These are phyloP conservation scores for Cryptosporidium ubiquitum DNA, from an alignment of 169 alveolate genomes.

Conservation along the genomic window DNA sequence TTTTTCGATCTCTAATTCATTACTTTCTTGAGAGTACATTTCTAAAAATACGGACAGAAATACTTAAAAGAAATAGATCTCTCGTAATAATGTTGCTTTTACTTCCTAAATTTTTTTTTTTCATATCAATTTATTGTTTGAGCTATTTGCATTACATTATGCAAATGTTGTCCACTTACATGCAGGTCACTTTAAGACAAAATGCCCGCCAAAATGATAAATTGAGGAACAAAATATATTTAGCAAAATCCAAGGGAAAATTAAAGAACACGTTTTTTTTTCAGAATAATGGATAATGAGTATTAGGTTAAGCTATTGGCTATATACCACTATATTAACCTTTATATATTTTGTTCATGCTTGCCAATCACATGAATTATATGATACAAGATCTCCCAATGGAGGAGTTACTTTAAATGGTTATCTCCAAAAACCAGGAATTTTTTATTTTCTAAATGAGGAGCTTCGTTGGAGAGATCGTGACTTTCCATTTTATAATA, in stretches of 20 bases:
- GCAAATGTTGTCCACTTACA: slow-evolving; percentile 67
- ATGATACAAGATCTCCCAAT: slow-evolving; percentile 53
- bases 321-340: not conserved
- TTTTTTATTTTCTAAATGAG: slow-evolving; percentile 57
- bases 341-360: not conserved
- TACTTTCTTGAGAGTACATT: slow-evolving; percentile 12
- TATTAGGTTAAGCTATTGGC: not conserved
- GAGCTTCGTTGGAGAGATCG: slow-evolving; percentile 73
- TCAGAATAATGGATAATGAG: not conserved
- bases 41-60: not conserved
- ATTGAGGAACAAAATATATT: not conserved
- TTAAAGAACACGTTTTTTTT: not conserved
- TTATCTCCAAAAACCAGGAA: slow-evolving; percentile 65
- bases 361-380: not conserved
- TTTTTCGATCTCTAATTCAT: not conserved
- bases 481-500: slow-evolving; percentile 61
- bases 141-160: slow-evolving; percentile 14
- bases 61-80: not conserved
- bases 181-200: slow-evolving; percentile 49
- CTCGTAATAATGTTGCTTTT: not conserved
- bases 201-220: slow-evolving; percentile 35
- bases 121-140: not conserved
- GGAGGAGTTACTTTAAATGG: slow-evolving; percentile 69
- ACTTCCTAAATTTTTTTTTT: not conserved
- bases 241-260: not conserved